Evolutionary conservation across 345 rosid species (phyloP), one percentile per base, ranked within the genome.

Genomic region (Eucalyptus pauciflora): DNA sequence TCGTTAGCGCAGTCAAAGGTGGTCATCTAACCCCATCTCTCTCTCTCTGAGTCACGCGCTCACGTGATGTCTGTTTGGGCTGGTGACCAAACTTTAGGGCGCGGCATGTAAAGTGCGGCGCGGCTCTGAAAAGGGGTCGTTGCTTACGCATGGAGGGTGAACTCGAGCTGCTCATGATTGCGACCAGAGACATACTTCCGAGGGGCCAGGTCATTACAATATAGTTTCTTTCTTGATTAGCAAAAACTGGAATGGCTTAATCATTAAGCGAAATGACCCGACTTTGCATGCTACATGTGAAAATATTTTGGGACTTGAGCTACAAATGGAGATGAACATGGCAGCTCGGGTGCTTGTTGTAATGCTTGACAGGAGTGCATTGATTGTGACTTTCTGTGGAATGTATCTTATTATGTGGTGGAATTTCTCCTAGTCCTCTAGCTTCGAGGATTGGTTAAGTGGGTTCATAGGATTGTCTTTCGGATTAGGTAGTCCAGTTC

Each of bases 21-120:
- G 94, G 92, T 93, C 85, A 92, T 91, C 96, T 85, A 91, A 91
- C 93, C 93, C 92, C 48, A 58, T n/a, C 50, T 50, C 16, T 37
- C 41, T 54, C 12, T 46, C 41, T 54, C 50, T 56, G 43, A 3
- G 48, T 41, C 85, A 76, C 83, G 85, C 85, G 7, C 85, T 41
- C 85, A 22, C 48, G 25, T 37, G 85, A 76, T 76, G 27, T 41
- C 48, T 41, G 31, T 20, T 33, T 67, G 88, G 29, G 89, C 80
- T 86, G 94, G 92, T 92, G 87, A 60, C 89, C 94, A 91, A 94
- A 91, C 48, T 76, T 76, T 76, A 20, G 90, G 85, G 89, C 76
- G 18, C 67, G 51, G 31, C 46, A 64, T 88, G 90, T 85, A 88
- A 88, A 87, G 81, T 87, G 50, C 46, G 62, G 87, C 43, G 33